These are phyloP conservation scores for Nicotiana otophora DNA, from an alignment of 257 asterid genomes.

Conservation along the genomic window DNA sequence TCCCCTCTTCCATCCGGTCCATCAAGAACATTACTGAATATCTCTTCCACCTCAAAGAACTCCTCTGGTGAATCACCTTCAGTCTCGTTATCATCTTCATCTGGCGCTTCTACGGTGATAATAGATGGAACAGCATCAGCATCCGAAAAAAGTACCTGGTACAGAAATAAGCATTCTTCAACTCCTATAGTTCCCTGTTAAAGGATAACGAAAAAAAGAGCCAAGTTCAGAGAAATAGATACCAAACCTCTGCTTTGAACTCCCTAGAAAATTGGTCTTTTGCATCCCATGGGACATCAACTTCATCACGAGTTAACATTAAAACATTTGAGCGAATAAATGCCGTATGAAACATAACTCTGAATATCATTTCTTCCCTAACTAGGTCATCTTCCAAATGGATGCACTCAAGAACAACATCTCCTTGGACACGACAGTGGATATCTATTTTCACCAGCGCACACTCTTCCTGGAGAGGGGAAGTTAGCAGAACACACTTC, in stretches of 20 bases:
- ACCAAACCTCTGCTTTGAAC: slow-evolving; percentile 81
- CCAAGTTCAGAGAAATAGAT: slow-evolving; percentile 28
- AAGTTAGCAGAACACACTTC: slow-evolving; percentile 20
- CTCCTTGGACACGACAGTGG: slow-evolving; percentile 74
- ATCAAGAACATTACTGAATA: slow-evolving; percentile 65
- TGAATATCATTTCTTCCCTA: slow-evolving; percentile 81
- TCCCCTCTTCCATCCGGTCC: slow-evolving; percentile 64
- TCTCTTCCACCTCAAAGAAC: slow-evolving; percentile 96
- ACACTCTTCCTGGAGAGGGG: slow-evolving; percentile 72
- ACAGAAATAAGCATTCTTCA: slow-evolving; percentile 40
- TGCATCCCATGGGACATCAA: slow-evolving; percentile 82
- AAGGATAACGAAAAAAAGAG: slow-evolving; percentile 17
- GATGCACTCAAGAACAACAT: slow-evolving; percentile 87
- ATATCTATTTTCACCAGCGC: slow-evolving; percentile 74
- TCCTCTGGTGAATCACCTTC: slow-evolving; percentile 75
- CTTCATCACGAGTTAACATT: slow-evolving; percentile 77
- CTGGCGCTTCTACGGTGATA: slow-evolving; percentile 37
- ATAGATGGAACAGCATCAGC: slow-evolving; percentile 63
- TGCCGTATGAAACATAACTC: slow-evolving; percentile 90
- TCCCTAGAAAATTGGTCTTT: slow-evolving; percentile 72
- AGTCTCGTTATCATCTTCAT: slow-evolving; percentile 60
- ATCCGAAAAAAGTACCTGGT: slow-evolving; percentile 89
- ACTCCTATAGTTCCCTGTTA: slow-evolving; percentile 28
- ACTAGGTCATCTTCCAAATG: slow-evolving; percentile 79
- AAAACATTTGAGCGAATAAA: slow-evolving; percentile 77